Evolutionary conservation across 306 rosid species (phyloP), one percentile per base, ranked within the genome.

Genomic region (Arachis hypogaea): DNA sequence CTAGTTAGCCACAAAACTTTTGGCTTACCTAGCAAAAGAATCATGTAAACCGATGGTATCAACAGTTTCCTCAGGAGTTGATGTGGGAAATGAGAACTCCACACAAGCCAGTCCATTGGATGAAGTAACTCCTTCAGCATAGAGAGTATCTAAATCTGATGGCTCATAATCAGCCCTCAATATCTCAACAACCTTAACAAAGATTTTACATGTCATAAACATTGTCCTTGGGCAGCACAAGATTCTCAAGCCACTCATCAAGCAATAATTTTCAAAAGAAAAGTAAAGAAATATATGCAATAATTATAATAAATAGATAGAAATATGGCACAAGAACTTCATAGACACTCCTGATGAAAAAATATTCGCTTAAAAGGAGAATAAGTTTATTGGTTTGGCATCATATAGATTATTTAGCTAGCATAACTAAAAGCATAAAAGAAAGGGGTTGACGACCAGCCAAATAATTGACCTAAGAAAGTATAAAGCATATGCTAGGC

Each of bases 101-200:
- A 88, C 92, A 82, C 85, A 85, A 59, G 93, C 95, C 62, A 95
- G 93, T 69, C 99, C 99, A 86, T 95, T 95, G 54, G 95, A 88
- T 81, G 99, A 87, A 81, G 94, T 95, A 73, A 89, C 95, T 70
- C 99, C 97, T 86, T 92, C 99, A 44, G 98, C 97, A 76, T 88
- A 88, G 29, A 95, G 92, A 68, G 92, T 92, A 78, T 95, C 99
- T 56, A 86, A 79, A 85, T 95, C 96, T 4, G 98, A 88, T 49
- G 99, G 98, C 78, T 95, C 97, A 77, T 92, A 92, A 60, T 92
- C 99, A 46, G 82, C 73, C 83, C 85, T 92, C 78, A 95, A 83
- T 83, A 95, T 90, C 78, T 88, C 86, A 79, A 92, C 85, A 60
- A 85, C 96, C 99, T 95, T 79, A 64, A 86, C 78, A 78, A 62